Base-by-base conservation (phyloP, 2,329 filamentous ascomycete species). In the Trichophyton simii region DNA sequence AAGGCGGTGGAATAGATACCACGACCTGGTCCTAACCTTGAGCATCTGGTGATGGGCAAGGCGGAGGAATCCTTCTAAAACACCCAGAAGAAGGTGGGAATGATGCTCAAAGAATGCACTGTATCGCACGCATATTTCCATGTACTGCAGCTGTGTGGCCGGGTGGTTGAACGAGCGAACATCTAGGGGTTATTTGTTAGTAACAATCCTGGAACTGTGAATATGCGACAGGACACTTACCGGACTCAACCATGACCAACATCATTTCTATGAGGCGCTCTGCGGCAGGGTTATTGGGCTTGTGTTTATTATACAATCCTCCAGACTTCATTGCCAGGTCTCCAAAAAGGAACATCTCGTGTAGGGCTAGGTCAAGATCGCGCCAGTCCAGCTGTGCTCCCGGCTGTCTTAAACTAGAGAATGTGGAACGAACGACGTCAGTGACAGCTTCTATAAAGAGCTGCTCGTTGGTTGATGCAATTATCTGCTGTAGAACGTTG, bases 71-170 rank as follows among this genome's bases (percentile, higher is more conserved):
- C 87, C 91, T 69, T 96, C 91, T 48, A 99, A 80, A 0, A 94
- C 90, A 65, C 86, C 87, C 1, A 89, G 89, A 58, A 97, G 95
- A 63, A 89, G 86, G 22, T 87, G 80, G 34, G 85, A 81, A 70
- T 96, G 88, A 61, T 85, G 84, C 70, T 97, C 91, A 71, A 99
- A 97, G 73, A 96, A 95, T 31, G 86, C 83, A 71, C 87, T 89
- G 75, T 99, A 99, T 58, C 94, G 87, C 61, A 96, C 91, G 72
- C 91, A 96, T 41, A 96, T 95, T 73, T 99, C 94, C 91, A 99
- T 96, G 71, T 95, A 99, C 75, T 96, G 91, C 22, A 99, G 80
- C 65, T 96, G 84, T 59, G 96, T 91, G 15, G 91, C 90, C 1
- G 94, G 92, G 71, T 97, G 94, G 15, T 87, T 85, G 73, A 92